phyloP scores from a whole-genome alignment of 257 asterid genomes.

The Solanum habrochaites region DNA sequence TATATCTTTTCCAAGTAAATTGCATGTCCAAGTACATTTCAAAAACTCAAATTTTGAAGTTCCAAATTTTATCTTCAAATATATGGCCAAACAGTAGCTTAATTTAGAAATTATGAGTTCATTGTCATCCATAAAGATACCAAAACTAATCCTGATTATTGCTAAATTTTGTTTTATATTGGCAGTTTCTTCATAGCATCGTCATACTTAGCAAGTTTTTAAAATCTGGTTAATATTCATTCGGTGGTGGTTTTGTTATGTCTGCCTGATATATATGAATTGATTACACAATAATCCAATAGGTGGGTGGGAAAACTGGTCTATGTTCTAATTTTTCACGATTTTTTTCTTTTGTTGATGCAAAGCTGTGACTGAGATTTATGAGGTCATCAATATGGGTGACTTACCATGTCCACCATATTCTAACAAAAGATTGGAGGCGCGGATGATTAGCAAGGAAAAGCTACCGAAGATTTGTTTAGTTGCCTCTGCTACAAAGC shows the following conservation, averaged over 20 bases:
- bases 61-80: background rate
- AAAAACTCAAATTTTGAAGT: background rate
- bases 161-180: background rate
- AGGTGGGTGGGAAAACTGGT: background rate
- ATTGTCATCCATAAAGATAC: background rate
- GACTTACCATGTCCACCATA: conserved; percentile 1
- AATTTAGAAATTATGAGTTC: background rate
- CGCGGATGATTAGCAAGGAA: background rate
- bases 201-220: background rate
- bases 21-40: background rate
- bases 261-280: background rate
- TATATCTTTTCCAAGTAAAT: background rate
- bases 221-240: background rate
- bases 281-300: background rate
- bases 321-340: background rate
- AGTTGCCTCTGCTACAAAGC: conserved; percentile 18
- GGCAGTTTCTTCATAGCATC: background rate
- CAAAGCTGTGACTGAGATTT: background rate
- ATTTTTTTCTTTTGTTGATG: background rate
- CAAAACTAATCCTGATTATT: background rate
- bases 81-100: background rate
- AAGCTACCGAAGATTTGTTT: conserved; percentile 12
- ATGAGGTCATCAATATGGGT: conserved; percentile 2
- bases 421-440: conserved; percentile 7
- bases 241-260: background rate